phyloP scores from a whole-genome alignment of 164 flowering plant genomes.

The Buxus sempervirens region DNA sequence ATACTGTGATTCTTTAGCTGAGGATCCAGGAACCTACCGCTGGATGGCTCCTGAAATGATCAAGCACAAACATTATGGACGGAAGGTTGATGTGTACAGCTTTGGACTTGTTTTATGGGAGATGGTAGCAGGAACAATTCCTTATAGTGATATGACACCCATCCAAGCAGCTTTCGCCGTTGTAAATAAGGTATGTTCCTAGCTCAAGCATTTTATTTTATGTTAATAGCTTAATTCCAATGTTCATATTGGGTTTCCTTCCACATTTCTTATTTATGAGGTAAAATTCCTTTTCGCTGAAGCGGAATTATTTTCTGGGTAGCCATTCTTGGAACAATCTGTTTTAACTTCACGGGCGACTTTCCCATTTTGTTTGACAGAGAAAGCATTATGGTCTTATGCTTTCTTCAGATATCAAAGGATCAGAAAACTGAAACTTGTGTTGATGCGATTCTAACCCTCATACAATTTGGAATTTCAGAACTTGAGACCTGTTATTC shows the following conservation, averaged over 20 bases:
- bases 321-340: too few species aligned
- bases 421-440: not conserved
- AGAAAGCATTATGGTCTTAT: too few species aligned
- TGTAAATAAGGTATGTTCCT: conserved; percentile 59
- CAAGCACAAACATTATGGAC: conserved; percentile 61
- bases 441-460: conserved; percentile 5
- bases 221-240: not conserved
- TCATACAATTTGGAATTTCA: conserved; percentile 26
- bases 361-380: too few species aligned
- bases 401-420: too few species aligned
- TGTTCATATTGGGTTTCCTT: not conserved
- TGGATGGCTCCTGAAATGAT: conserved; percentile 99
- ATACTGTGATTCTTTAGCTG: conserved; percentile 63
- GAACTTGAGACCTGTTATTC: conserved; percentile 76
- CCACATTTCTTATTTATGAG: not conserved
- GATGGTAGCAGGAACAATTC: conserved; percentile 77
- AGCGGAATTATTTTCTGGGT: too few species aligned
- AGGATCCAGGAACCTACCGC: conserved; percentile 89
- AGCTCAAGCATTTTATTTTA: not conserved
- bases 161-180: conserved; percentile 94
- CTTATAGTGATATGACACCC: conserved; percentile 84
- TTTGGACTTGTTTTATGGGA: conserved; percentile 92
- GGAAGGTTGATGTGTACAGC: conserved; percentile 87
- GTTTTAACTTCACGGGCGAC: too few species aligned
- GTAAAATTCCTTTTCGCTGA: too few species aligned